Evolutionary conservation across 2,329 filamentous ascomycete species (phyloP), one percentile per base, ranked within the genome.

Genomic region (Talaromyces sp.): DNA sequence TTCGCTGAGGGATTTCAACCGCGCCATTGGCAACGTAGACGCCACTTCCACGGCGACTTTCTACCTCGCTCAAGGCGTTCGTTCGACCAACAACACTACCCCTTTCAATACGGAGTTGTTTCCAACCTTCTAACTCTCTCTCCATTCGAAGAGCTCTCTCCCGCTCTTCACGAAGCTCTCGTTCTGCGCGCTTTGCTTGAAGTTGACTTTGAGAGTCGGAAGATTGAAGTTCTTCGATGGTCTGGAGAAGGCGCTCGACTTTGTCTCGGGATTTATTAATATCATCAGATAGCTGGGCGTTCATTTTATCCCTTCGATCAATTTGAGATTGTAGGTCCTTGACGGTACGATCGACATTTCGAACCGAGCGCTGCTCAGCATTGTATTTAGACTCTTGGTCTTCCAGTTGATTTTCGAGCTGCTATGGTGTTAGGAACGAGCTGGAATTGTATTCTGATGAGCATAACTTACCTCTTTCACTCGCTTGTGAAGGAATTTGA

Each of bases 301-400:
- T 92, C 68, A 91, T 87, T 79, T 96, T 97, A 67, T 98, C 94
- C 68, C 92, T 91, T 68, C 95, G 91, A 55, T 96, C 92, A 67
- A 99, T 90, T 75, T 98, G 94, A 28, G 87, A 84, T 76, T 97
- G 91, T 28, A 98, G 85, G 75, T 98, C 95, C 76, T 95, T 95
- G 70, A 98, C 92, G 1, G 88, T 91, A 64, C 94, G 92, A 78
- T 98, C 95, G 30, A 97, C 89, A 72, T 96, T 96, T 69, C 95
- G 92, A 27, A 92, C 88, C 56, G 90, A 93, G 61, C 94, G 90
- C 69, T 93, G 90, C 64, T 93, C 92, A 68, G 91, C 89, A 68
- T 85, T 89, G 63, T 90, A 88, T 67, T 89, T 88, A 50, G 83
- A 87, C 75, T 96, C 91, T 66, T 96, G 91, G 28, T 88, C 83